Evolutionary conservation across 192 early-diverging fungal species (phyloP).

Genomic region (Linnemannia elongata): DNA sequence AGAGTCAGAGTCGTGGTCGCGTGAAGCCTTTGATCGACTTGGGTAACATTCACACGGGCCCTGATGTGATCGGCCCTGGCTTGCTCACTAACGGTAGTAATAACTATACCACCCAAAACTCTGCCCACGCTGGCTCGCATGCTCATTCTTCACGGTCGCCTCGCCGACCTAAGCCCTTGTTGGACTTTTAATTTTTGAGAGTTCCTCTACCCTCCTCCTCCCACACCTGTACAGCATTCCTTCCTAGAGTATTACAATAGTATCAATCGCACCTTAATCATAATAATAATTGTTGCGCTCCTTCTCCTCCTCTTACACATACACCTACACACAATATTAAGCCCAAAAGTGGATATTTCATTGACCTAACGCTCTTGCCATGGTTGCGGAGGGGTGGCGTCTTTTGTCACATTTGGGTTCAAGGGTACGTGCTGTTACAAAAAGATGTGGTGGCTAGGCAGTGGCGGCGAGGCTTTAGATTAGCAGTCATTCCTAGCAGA

Average conservation of each 20-base stretch:
- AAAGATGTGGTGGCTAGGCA: too few relatives aligned
- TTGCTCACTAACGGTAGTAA: slow-evolving; percentile 5
- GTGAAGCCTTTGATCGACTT: slow-evolving; percentile 39
- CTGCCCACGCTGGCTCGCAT: background rate
- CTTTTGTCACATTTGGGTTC: too few relatives aligned
- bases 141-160: slow-evolving; percentile 27
- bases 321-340: background rate
- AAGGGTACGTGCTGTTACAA: too few relatives aligned
- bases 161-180: slow-evolving; percentile 34
- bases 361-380: too few relatives aligned
- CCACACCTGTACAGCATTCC: background rate
- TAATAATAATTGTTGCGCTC: background rate
- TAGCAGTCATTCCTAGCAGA: too few relatives aligned
- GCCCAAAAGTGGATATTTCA: background rate
- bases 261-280: background rate
- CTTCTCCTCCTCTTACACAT: background rate
- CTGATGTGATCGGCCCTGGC: slow-evolving; percentile 44
- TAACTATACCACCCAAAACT: background rate
- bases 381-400: too few relatives aligned
- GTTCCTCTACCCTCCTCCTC: background rate
- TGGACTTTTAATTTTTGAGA: slow-evolving; percentile 27
- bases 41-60: slow-evolving; percentile 31
- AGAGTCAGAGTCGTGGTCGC: background rate
- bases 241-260: background rate
- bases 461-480: too few relatives aligned